Conservation (phyloP, 2,329 filamentous ascomycete genomes). For the Aspergillus brasiliensis region DNA sequence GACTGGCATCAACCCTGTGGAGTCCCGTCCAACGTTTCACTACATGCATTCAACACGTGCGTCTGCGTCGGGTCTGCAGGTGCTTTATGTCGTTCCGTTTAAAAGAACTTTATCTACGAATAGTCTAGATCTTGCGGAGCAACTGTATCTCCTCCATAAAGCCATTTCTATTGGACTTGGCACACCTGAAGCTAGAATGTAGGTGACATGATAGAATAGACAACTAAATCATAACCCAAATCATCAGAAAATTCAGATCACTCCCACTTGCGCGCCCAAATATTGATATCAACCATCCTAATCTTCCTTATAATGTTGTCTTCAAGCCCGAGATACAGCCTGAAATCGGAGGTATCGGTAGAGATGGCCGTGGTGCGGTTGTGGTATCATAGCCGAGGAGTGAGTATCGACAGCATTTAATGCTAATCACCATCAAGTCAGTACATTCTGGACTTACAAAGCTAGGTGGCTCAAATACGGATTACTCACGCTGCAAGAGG, state of each 20-base stretch:
- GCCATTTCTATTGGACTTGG: background rate
- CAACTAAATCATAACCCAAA: background rate
- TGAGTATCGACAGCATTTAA: background rate
- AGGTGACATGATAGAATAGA: background rate
- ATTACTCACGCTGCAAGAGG: slow-evolving; percentile 11
- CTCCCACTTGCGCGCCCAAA: background rate
- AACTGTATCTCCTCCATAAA: background rate
- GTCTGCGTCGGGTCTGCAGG: no score
- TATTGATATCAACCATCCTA: background rate
- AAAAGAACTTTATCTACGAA: background rate
- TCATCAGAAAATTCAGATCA: background rate
- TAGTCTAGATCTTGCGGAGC: background rate
- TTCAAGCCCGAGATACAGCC: background rate
- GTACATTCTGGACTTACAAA: background rate
- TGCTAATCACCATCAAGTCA: background rate
- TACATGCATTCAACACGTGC: background rate
- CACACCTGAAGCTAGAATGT: background rate
- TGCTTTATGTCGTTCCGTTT: background rate
- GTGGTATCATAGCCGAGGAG: background rate
- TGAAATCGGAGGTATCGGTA: background rate
- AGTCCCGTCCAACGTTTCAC: background rate
- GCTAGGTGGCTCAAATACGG: background rate
- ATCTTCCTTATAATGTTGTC: background rate
- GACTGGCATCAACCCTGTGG: background rate
- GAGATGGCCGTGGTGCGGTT: background rate